Evolutionary conservation across 441 rosid species (phyloP).

Genomic region (Manihot esculenta): DNA sequence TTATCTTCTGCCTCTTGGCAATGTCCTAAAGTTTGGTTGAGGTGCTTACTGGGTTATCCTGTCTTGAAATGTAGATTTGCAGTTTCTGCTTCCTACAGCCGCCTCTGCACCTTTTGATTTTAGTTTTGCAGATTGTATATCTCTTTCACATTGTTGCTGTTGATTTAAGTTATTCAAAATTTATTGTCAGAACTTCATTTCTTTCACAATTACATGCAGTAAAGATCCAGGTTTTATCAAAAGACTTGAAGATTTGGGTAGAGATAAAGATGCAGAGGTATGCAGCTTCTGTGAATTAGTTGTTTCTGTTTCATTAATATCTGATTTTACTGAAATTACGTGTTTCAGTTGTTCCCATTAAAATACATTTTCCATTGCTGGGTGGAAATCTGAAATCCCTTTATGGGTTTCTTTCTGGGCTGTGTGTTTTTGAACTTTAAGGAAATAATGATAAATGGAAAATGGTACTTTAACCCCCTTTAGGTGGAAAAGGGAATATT

Average conservation of each 20-base stretch:
- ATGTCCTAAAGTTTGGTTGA: not conserved
- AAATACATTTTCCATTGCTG: not conserved
- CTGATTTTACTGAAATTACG: not conserved
- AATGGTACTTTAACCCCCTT: not conserved
- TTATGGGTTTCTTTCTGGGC: not conserved
- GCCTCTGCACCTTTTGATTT: not conserved
- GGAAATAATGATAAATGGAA: not conserved
- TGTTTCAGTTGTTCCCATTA: not conserved
- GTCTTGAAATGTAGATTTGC: not conserved
- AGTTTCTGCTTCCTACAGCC: not conserved
- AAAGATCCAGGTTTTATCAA: slow-evolving; percentile 83
- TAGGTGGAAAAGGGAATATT: not conserved
- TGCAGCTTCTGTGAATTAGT: slow-evolving; percentile 8
- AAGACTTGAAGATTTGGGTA: slow-evolving; percentile 45
- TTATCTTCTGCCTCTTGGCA: not conserved
- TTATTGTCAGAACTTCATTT: slow-evolving; percentile 8
- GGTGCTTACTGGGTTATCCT: not conserved
- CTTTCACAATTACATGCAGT: slow-evolving; percentile 43
- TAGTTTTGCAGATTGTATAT: not conserved
- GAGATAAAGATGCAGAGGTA: slow-evolving; percentile 56
- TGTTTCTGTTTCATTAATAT: not conserved
- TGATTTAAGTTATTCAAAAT: slow-evolving; percentile 1
- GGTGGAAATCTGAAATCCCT: slow-evolving; percentile 1
- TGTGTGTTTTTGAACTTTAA: not conserved
- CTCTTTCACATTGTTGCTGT: not conserved